Conservation (phyloP, 2,329 filamentous ascomycete species). For the Xylariales sp. region DNA sequence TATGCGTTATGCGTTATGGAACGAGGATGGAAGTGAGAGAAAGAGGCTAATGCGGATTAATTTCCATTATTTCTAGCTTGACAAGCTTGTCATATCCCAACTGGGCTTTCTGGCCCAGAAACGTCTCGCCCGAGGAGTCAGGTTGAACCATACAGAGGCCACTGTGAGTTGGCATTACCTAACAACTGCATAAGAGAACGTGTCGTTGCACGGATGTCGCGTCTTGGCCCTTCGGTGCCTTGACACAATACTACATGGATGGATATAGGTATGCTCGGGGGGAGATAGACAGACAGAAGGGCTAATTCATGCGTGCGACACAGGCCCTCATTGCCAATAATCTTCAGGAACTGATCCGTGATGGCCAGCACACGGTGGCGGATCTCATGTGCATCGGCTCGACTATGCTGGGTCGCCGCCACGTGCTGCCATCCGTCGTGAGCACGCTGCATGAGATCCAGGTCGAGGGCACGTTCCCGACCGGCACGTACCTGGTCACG, state of each 20-base stretch:
- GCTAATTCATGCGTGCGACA: constrained; percentile 28
- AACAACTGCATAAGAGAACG: constrained; percentile 18
- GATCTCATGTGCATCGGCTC: constrained; percentile 93
- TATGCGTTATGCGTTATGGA: background rate
- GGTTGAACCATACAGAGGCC: constrained; percentile 90
- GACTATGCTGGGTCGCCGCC: constrained; percentile 91
- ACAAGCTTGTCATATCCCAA: constrained; percentile 95
- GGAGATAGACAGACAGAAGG: background rate
- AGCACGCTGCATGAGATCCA: constrained; percentile 85
- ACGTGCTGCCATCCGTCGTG: constrained; percentile 86
- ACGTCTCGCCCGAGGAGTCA: constrained; percentile 86
- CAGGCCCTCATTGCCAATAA: constrained; percentile 86
- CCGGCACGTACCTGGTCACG: constrained; percentile 92
- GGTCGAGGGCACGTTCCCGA: constrained; percentile 93
- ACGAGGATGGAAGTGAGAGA: background rate
- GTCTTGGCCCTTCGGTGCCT: constrained; percentile 12
- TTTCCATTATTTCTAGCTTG: constrained; percentile 70
- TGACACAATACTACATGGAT: background rate
- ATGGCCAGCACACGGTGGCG: constrained; percentile 91
- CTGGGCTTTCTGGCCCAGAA: constrained; percentile 88
- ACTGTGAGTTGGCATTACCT: constrained; percentile 63
- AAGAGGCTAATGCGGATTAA: constrained; percentile 18
- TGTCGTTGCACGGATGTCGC: background rate
- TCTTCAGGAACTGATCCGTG: constrained; percentile 95
- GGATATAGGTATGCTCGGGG: background rate